Base-by-base conservation (phyloP, 177 flowering plant species). In the Telopea speciosissima region DNA sequence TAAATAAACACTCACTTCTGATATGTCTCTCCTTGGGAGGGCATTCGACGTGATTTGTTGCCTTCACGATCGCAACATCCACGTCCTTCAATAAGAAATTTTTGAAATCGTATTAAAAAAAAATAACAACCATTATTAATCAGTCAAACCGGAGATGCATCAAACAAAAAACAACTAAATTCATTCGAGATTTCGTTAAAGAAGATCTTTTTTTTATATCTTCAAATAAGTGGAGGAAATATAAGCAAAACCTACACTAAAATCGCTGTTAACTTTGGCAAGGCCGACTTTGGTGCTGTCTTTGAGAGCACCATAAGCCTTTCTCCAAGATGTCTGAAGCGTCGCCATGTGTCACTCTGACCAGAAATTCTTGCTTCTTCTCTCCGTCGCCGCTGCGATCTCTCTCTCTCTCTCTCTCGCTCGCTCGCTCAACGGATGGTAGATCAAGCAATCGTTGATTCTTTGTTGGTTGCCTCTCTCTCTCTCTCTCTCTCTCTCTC, bases 21-120 rank as follows among this genome's bases (percentile, higher is more conserved):
- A 94, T 86, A 73, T 94, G 97, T 65, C 97, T 78, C 72, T 92
- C 98, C 77, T 94, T 94, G 68, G 98, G 98, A 14, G 97, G 97
- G 54, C 88, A 82, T 80, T 89, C 98, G 68, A 90, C 97, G 75
- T 92, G 98, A 80, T 92, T 94, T n/a, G 97, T 90, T 13, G 98
- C 98, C 81, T 93, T 94, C 66, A 92, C 95, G 72, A 94, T 86
- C 74, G 98, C 98, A 62, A 94, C 91, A 80, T 94, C 98, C 77
- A 94, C 83, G 68, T 94, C 98, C 98, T 94, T 83, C 33, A 36
- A 36, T 36, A 36, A 5, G 40, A 36, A 36, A 36, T 3, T 36
- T 36, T 36, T 6, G 7, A 36, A 36, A 36, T 36, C 6, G 5
- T 28, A 14, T 66, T n/a, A 73, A 65, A 59, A 66, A 44, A 56